Conservation (phyloP, 768 basidiomycete genomes). For the Leccinellum luteum region DNA sequence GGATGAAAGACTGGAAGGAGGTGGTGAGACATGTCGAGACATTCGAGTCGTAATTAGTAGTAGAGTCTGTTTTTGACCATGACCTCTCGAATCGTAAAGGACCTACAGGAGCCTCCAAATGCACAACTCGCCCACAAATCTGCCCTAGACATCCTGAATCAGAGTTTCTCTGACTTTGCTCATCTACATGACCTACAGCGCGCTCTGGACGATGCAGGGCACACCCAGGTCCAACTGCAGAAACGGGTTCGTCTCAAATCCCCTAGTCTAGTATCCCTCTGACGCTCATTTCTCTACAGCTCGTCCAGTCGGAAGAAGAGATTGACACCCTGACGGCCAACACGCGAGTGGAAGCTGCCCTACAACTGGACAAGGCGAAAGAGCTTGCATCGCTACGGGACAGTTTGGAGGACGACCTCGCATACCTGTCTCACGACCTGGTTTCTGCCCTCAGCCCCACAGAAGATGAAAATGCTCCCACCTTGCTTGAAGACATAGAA, state of each 20-base stretch:
- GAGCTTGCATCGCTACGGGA: conserved; percentile 76
- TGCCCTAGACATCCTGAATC: conserved; percentile 41
- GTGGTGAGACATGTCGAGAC: conserved; percentile 48
- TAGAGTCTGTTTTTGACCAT: conserved; percentile 18
- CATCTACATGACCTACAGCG: conserved; percentile 49
- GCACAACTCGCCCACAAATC: conserved; percentile 36
- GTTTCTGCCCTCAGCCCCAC: conserved; percentile 48
- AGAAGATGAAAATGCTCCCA: conserved; percentile 48
- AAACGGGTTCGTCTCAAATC: conserved; percentile 40
- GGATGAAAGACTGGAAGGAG: conserved; percentile 64
- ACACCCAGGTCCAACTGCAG: conserved; percentile 39
- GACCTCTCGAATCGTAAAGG: conserved; percentile 45
- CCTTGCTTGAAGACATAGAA: conserved; percentile 81
- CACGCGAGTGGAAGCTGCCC: conserved; percentile 46
- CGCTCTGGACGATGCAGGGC: conserved; percentile 42
- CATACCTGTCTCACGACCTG: conserved; percentile 62
- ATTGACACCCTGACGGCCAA: conserved; percentile 46
- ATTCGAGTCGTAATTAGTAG: background rate
- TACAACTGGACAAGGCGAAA: conserved; percentile 61
- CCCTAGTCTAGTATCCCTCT: conserved; percentile 13
- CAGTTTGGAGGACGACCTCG: conserved; percentile 73
- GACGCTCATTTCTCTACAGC: conserved; percentile 45
- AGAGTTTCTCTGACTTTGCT: conserved; percentile 45
- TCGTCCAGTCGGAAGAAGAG: conserved; percentile 48
- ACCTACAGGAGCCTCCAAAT: conserved; percentile 50